Conservation (phyloP, 2,329 filamentous ascomycete genomes). For the Fusarium chaquense region DNA sequence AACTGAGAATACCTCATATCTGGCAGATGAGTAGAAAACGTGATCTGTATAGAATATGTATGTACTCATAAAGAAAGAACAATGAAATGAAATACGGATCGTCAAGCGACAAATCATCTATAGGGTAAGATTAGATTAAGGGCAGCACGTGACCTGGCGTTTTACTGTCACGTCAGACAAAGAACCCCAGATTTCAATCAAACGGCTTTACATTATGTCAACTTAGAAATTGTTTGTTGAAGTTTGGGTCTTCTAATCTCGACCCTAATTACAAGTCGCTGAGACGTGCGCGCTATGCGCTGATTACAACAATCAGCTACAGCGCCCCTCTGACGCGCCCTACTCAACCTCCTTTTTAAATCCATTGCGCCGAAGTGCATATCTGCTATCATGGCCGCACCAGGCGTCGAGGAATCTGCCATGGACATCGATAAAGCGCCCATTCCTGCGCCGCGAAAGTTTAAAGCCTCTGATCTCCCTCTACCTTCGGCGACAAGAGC, state of each 20-base stretch:
- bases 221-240: conserved; percentile 4
- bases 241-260: not conserved
- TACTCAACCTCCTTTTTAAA: conserved; percentile 23
- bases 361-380: conserved; percentile 11
- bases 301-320: conserved; percentile 22
- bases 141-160: conserved; percentile 46
- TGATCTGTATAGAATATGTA: no score
- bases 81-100: not conserved
- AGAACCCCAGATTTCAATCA: conserved; percentile 7
- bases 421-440: conserved; percentile 31
- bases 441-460: conserved; percentile 58
- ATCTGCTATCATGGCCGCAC: conserved; percentile 36
- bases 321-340: conserved; percentile 28
- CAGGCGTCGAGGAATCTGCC: conserved; percentile 42
- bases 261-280: not conserved
- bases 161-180: conserved; percentile 39
- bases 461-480: conserved; percentile 81
- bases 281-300: conserved; percentile 31
- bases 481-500: conserved; percentile 78
- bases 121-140: conserved; percentile 30
- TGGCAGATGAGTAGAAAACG: no score
- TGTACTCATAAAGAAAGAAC: not conserved
- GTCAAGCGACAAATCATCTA: not conserved
- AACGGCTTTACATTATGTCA: conserved; percentile 9
- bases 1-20: no score